These are phyloP conservation scores for Aspergillus panamensis DNA, from an alignment of 495 filamentous ascomycete genomes.

Conservation along the genomic window DNA sequence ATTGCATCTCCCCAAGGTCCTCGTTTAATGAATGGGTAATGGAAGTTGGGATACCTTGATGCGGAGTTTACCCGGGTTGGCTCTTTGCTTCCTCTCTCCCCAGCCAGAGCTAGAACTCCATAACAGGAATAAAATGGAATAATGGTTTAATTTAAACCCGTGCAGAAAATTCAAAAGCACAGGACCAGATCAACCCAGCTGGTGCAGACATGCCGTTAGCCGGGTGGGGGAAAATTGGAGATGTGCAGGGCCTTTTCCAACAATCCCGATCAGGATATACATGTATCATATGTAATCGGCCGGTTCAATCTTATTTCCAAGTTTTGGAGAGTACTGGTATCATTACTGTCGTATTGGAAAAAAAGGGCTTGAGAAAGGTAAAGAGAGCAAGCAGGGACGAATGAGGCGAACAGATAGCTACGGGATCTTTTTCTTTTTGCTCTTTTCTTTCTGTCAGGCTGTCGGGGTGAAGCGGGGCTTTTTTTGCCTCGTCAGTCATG, in stretches of 20 bases:
- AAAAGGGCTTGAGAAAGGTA: constrained; percentile 1
- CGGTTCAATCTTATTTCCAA: not conserved
- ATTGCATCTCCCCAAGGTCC: constrained; percentile 10
- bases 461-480: constrained; percentile 14
- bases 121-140: not conserved
- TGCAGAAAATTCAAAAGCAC: not conserved
- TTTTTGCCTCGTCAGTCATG: not conserved
- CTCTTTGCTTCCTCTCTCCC: not conserved
- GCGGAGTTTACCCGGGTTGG: not conserved
- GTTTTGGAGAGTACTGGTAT: not conserved
- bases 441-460: constrained; percentile 9
- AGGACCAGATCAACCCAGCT: constrained; percentile 12
- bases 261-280: constrained; percentile 14
- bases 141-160: not conserved
- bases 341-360: not conserved
- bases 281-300: constrained; percentile 16
- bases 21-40: not conserved
- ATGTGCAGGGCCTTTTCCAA: constrained; percentile 15
- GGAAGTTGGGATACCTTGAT: not conserved
- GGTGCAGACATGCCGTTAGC: constrained; percentile 25
- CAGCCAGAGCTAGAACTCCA: not conserved
- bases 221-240: constrained; percentile 17
- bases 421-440: constrained; percentile 1
- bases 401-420: not conserved
- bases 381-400: constrained; percentile 7